These are phyloP conservation scores for Ascochyta pisi DNA, from an alignment of 2,329 filamentous ascomycete genomes.

Conservation along the genomic window DNA sequence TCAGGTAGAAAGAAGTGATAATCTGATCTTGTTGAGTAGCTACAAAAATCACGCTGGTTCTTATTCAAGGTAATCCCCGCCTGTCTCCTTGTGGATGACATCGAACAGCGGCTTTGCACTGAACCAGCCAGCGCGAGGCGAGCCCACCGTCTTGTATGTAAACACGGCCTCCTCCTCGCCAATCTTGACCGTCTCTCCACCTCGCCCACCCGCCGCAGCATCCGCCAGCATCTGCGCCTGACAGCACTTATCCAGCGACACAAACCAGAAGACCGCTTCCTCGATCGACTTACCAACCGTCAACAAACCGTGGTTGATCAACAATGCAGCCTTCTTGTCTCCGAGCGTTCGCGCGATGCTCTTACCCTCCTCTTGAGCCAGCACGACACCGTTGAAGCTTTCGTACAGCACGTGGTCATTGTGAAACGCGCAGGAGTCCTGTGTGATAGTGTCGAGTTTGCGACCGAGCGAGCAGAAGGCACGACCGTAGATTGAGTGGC, in stretches of 20 bases:
- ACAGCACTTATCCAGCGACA: slow-evolving; percentile 61
- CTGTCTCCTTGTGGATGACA: slow-evolving; percentile 67
- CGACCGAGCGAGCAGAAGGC: slow-evolving; percentile 69
- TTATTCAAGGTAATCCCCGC: slow-evolving; percentile 62
- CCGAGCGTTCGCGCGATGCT: slow-evolving; percentile 59
- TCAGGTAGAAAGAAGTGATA: not conserved
- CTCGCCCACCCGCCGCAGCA: slow-evolving; percentile 65
- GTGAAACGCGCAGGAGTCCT: slow-evolving; percentile 63
- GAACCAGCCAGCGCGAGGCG: slow-evolving; percentile 68
- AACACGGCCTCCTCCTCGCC: slow-evolving; percentile 70
- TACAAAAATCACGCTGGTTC: not conserved
- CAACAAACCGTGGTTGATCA: slow-evolving; percentile 62
- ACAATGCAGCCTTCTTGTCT: slow-evolving; percentile 58
- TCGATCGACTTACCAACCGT: slow-evolving; percentile 60
- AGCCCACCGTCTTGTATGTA: slow-evolving; percentile 71
- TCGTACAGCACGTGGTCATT: slow-evolving; percentile 61
- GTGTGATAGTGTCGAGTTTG: slow-evolving; percentile 64
- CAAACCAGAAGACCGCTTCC: slow-evolving; percentile 62
- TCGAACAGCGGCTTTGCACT: slow-evolving; percentile 75
- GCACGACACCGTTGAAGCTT: slow-evolving; percentile 61
- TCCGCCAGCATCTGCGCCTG: slow-evolving; percentile 61
- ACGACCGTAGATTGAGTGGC: slow-evolving; percentile 65
- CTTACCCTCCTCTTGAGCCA: slow-evolving; percentile 61
- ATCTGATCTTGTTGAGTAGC: not conserved
- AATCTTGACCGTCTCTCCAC: slow-evolving; percentile 70